Evolutionary conservation across 139 green algal genomes (phyloP), one percentile per base, ranked within the genome.

Genomic region (Chlamydomonas sp.): DNA sequence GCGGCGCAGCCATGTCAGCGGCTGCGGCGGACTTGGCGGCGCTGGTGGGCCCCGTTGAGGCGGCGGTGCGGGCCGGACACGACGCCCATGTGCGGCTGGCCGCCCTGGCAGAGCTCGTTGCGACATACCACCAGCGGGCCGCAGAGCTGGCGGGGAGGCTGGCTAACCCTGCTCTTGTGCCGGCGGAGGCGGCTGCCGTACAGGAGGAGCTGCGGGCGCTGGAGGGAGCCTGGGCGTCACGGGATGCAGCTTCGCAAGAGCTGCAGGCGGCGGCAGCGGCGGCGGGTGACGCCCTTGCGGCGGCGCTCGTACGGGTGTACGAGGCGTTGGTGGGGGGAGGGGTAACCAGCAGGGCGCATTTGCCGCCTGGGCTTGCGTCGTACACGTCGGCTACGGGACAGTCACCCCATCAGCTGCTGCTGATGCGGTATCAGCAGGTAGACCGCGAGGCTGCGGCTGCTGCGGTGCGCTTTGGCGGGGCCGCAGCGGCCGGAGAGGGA

Each of bases 211-310:
- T 80, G 61, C 58, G 31, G 10, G 82, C 71, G 0, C 72, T 87
- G 8, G 72, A 87, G 3, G 71, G 61, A 5, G 82, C 82, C 17
- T 87, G 82, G 82, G 61, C 61, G 72, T 87, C 71, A 3, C 82
- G 82, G 15, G 82, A 87, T 0, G 60, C 31, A 49, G 31, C 31
- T 49, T 49, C 31, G 31, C 31, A 49, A 49, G 31, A 49, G 31
- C 31, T 49, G 31, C 31, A 49, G 31, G 31, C 31, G 31, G 31
- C 31, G 31, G 31, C 31, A 49, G 31, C 31, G 31, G 31, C 82
- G 15, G 49, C 67, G 1, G 82, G 61, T 1, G 83, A 59, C 2
- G 83, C 31, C 62, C 59, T 81, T 4, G 60, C 83, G 16, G 83
- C 83, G n/a, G 83, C 72, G 3, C 62, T 62, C 20, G 83, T 62